Conservation (phyloP, 495 filamentous ascomycete species). For the Durotheca rogersii region DNA sequence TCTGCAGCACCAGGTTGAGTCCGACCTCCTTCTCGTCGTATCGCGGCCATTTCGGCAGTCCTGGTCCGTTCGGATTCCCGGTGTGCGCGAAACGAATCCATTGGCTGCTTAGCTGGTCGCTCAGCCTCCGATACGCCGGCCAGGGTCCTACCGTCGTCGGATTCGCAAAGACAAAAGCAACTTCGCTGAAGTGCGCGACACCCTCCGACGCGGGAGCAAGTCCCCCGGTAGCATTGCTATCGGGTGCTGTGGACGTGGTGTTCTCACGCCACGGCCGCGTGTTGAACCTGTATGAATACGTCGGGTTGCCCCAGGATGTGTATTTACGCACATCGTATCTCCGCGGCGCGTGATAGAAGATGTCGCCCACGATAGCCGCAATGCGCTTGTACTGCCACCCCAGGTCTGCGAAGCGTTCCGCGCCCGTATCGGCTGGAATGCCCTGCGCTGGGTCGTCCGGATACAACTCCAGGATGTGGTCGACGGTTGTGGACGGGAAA, state of each 20-base stretch:
- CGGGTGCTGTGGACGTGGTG: slow-evolving; percentile 7
- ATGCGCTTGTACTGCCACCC: slow-evolving; percentile 40
- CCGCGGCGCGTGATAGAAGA: slow-evolving; percentile 41
- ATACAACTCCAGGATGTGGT: slow-evolving; percentile 41
- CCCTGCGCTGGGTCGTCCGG: slow-evolving; percentile 38
- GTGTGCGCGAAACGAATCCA: slow-evolving; percentile 40
- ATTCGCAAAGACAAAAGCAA: slow-evolving; percentile 40
- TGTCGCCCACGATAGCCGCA: slow-evolving; percentile 38
- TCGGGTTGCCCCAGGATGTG: slow-evolving; percentile 18
- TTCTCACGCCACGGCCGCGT: slow-evolving; percentile 32
- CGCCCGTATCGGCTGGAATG: slow-evolving; percentile 35
- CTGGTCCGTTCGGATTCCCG: slow-evolving; percentile 34
- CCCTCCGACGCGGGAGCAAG: slow-evolving; percentile 38
- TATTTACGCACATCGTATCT: slow-evolving; percentile 33
- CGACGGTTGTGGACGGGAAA: slow-evolving; percentile 32
- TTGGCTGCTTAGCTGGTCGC: slow-evolving; percentile 30
- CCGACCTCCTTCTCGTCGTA: slow-evolving; percentile 32
- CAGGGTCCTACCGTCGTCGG: slow-evolving; percentile 35
- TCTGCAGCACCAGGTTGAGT: slow-evolving; percentile 39
- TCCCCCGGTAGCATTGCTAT: slow-evolving; percentile 5
- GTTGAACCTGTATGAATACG: slow-evolving; percentile 39
- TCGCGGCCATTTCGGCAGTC: slow-evolving; percentile 32
- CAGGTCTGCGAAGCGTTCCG: slow-evolving; percentile 29
- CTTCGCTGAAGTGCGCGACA: slow-evolving; percentile 40
- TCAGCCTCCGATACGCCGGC: slow-evolving; percentile 31